Percentiles rank a stretch among this genome's conserved stretches.
Conservation (phyloP, 768 basidiomycete species). For the Dentipellis fragilis region DNA sequence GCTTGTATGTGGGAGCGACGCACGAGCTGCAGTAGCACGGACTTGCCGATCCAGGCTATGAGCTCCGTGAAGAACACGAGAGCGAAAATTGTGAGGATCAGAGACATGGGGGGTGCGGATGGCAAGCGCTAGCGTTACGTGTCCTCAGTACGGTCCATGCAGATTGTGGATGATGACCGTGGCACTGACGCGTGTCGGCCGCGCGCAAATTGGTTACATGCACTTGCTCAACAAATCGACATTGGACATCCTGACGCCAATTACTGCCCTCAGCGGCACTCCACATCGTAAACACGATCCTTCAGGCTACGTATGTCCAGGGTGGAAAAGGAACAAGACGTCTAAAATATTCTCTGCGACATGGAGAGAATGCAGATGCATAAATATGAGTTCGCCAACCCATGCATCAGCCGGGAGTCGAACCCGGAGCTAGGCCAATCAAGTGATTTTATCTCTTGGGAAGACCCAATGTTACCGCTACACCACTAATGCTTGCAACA, state of each 20-base stretch:
- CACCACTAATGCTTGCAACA: slow-evolving; percentile 36
- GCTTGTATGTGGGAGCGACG: slow-evolving; percentile 23
- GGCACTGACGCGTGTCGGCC: not conserved
- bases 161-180: not conserved
- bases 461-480: slow-evolving; percentile 86
- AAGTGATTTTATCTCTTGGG: slow-evolving; percentile 34
- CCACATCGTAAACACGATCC: not conserved
- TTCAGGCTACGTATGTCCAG: too few species aligned
- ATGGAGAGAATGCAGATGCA: not conserved
- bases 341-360: not conserved
- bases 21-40: slow-evolving; percentile 74
- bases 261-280: not conserved
- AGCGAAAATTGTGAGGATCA: slow-evolving; percentile 72
- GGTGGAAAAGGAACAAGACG: too few species aligned
- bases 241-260: not conserved
- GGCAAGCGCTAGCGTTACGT: too few species aligned
- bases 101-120: slow-evolving; percentile 41
- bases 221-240: not conserved
- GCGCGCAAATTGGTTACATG: not conserved
- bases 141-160: not conserved
- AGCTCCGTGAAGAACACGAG: slow-evolving; percentile 78
- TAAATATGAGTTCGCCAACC: not conserved
- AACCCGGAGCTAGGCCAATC: slow-evolving; percentile 47
- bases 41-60: slow-evolving; percentile 82
- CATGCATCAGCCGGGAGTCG: slow-evolving; percentile 46